Evolutionary conservation across 1,284 basidiomycete species (phyloP).

Genomic region (Boletus mariae): DNA sequence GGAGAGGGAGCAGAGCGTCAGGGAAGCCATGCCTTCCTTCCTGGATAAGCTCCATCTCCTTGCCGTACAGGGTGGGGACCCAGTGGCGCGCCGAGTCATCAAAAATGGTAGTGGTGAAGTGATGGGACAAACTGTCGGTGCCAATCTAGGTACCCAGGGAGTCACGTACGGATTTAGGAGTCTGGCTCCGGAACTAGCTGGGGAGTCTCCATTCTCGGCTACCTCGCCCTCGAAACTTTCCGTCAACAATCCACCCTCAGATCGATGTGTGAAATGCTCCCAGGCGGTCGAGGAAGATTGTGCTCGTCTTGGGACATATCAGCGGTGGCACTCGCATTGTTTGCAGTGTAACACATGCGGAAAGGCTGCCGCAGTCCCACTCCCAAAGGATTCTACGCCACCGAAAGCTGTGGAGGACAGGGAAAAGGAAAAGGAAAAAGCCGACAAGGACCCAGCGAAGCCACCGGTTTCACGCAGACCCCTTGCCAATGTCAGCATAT

Average conservation of each 20-base stretch:
- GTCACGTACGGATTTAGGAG: conserved; percentile 88
- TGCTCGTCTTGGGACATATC: conserved; percentile 87
- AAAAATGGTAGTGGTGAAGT: conserved; percentile 64
- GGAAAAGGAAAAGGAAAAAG: conserved; percentile 40
- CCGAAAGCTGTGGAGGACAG: conserved; percentile 40
- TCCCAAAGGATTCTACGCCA: conserved; percentile 48
- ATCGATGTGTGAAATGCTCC: conserved; percentile 87
- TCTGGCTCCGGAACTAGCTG: conserved; percentile 83
- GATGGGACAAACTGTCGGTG: conserved; percentile 40
- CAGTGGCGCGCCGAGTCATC: conserved; percentile 66
- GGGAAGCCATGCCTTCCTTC: conserved; percentile 84
- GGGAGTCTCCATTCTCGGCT: conserved; percentile 73
- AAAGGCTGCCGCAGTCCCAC: conserved; percentile 65
- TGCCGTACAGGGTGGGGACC: conserved; percentile 84
- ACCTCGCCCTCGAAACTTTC: conserved; percentile 44
- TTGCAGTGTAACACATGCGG: conserved; percentile 82
- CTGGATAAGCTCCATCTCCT: conserved; percentile 90
- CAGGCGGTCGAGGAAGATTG: conserved; percentile 97
- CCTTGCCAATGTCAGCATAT: conserved; percentile 74
- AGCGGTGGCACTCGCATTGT: conserved; percentile 95
- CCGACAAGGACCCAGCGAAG: conserved; percentile 49
- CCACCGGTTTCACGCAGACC: conserved; percentile 62
- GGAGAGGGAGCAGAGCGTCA: conserved; percentile 83
- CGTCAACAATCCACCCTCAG: conserved; percentile 70
- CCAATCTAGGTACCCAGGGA: conserved; percentile 71